These are phyloP conservation scores for Letharia columbiana DNA, from an alignment of 495 filamentous ascomycete genomes.

Conservation along the genomic window DNA sequence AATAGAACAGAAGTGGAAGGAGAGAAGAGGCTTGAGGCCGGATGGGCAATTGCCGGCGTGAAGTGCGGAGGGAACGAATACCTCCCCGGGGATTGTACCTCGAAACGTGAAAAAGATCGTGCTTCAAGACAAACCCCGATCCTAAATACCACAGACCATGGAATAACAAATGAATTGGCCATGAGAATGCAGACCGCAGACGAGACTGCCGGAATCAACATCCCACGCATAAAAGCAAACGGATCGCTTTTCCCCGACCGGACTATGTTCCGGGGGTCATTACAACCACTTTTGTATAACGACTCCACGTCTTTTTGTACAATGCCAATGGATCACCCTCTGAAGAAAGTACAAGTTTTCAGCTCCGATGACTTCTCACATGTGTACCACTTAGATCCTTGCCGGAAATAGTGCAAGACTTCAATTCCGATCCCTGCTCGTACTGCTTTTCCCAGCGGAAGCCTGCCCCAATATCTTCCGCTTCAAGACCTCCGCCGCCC, in stretches of 20 bases:
- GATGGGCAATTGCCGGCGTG: neutral
- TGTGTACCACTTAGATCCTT: neutral
- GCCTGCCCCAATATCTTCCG: constrained; percentile 25
- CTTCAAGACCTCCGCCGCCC: constrained; percentile 25
- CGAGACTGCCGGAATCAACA: neutral
- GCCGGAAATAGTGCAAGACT: neutral
- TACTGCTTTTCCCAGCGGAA: constrained; percentile 12
- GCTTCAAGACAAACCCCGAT: neutral
- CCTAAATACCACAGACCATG: neutral
- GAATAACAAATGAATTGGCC: neutral
- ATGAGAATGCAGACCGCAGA: neutral
- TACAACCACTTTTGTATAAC: neutral
- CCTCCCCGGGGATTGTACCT: neutral
- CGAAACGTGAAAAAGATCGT: neutral
- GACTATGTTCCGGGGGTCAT: neutral
- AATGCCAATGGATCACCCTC: neutral
- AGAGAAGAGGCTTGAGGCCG: neutral
- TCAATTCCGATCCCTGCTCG: constrained; percentile 9
- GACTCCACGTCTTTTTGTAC: neutral
- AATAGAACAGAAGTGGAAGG: constrained; percentile 7
- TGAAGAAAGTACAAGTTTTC: neutral
- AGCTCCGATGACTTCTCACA: neutral
- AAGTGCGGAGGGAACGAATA: neutral
- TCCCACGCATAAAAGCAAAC: neutral
- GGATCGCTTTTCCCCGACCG: neutral